These are phyloP conservation scores for Candida pseudoviswanathii DNA, from an alignment of 1,139 yeast species.

Conservation along the genomic window DNA sequence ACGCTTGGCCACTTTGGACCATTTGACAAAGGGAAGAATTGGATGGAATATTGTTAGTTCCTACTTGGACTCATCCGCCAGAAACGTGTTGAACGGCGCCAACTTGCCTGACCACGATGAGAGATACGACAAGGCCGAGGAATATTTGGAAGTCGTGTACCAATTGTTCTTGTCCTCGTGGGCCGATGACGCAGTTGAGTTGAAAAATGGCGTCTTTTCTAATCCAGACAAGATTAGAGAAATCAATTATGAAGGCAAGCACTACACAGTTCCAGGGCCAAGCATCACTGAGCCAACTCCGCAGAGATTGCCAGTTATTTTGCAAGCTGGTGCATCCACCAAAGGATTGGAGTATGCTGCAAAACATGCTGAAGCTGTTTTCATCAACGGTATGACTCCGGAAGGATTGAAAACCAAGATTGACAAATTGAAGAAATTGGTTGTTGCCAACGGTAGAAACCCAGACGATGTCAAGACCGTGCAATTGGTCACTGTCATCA, in stretches of 20 bases:
- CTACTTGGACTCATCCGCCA: constrained; percentile 42
- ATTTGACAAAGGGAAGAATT: constrained; percentile 45
- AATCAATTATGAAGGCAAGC: constrained; percentile 36
- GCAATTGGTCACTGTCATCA: constrained; percentile 30
- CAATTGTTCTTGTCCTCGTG: constrained; percentile 44
- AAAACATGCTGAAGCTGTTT: constrained; percentile 44
- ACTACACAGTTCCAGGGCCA: constrained; percentile 47
- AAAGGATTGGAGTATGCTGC: constrained; percentile 46
- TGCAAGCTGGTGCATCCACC: constrained; percentile 50
- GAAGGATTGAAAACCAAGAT: constrained; percentile 29
- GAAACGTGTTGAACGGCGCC: constrained; percentile 37
- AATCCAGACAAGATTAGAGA: constrained; percentile 21
- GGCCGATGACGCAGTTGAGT: constrained; percentile 42
- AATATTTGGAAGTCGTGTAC: constrained; percentile 42
- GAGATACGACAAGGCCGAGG: constrained; percentile 45
- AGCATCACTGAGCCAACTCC: constrained; percentile 45
- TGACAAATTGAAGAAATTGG: constrained; percentile 27
- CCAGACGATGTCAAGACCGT: constrained; percentile 33
- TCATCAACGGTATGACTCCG: constrained; percentile 33
- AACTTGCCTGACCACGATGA: constrained; percentile 40
- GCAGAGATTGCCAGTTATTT: constrained; percentile 44
- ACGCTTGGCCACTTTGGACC: constrained; percentile 45
- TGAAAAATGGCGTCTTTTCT: constrained; percentile 30
- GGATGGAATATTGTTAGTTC: constrained; percentile 50
- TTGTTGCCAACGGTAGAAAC: constrained; percentile 31